Conservation (phyloP, 2,329 filamentous ascomycete species). For the Epichloe typhina region DNA sequence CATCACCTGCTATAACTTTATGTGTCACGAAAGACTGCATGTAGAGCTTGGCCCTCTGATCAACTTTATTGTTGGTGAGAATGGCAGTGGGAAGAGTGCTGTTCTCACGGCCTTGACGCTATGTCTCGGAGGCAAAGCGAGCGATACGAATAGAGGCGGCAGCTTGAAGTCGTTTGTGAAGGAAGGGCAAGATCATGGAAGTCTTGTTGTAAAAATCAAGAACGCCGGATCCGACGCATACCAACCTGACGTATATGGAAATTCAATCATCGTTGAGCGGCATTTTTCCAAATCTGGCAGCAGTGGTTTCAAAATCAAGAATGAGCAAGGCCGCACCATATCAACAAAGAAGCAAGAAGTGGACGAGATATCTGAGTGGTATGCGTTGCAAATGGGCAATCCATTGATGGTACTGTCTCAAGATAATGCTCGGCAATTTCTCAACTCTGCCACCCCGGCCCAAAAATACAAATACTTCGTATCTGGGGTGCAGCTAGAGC, state of each 20-base stretch:
- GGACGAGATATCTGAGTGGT: constrained; percentile 88
- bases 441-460: constrained; percentile 67
- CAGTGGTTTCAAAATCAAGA: constrained; percentile 81
- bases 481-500: constrained; percentile 84
- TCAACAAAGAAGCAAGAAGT: constrained; percentile 78
- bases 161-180: constrained; percentile 87
- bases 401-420: constrained; percentile 92
- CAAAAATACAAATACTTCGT: constrained; percentile 97
- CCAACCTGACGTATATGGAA: constrained; percentile 67
- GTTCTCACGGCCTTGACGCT: constrained; percentile 85
- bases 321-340: constrained; percentile 51
- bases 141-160: constrained; percentile 80
- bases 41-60: constrained; percentile 85
- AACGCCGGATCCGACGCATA: constrained; percentile 80
- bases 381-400: constrained; percentile 88
- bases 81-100: constrained; percentile 95
- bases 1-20: constrained; percentile 83
- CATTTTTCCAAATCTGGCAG: constrained; percentile 64
- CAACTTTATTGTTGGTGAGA: constrained; percentile 96
- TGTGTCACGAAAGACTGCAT: constrained; percentile 78
- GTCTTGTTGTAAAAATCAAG: constrained; percentile 74
- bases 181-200: constrained; percentile 65
- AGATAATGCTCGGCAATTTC: constrained; percentile 85
- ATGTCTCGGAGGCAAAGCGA: constrained; percentile 89
- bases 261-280: constrained; percentile 80